Evolutionary conservation across 345 rosid species (phyloP).

Genomic region (Populus davidiana): DNA sequence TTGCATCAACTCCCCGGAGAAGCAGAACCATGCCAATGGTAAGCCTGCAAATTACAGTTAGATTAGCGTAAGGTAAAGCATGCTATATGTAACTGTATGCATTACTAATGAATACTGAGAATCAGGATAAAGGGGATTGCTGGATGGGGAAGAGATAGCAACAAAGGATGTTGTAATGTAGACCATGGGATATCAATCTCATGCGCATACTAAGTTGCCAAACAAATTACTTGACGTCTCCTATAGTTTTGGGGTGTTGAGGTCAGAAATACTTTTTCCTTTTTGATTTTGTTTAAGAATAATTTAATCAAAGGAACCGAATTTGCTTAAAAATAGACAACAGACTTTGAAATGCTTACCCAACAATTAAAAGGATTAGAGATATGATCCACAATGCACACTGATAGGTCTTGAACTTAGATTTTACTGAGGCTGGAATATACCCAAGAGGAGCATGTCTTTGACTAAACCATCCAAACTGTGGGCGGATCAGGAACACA

Average conservation of each 20-base stretch:
- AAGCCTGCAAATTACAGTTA: slow-evolving; percentile 40
- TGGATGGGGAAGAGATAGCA: neutral
- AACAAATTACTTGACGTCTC: neutral
- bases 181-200: neutral
- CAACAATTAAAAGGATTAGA: slow-evolving; percentile 54
- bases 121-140: neutral
- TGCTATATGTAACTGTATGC: neutral
- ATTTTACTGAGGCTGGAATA: slow-evolving; percentile 22
- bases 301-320: neutral
- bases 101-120: neutral
- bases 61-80: neutral
- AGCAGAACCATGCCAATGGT: slow-evolving; percentile 54
- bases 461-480: slow-evolving; percentile 72
- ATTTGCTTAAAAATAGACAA: neutral
- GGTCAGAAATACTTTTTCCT: neutral
- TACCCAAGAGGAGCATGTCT: slow-evolving; percentile 40
- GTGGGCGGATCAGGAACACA: slow-evolving; percentile 84
- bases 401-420: slow-evolving; percentile 73
- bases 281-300: neutral
- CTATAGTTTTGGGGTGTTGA: no score
- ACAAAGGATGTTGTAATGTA: neutral
- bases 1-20: slow-evolving; percentile 80
- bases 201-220: neutral
- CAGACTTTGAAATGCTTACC: slow-evolving; percentile 46
- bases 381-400: slow-evolving; percentile 69